phyloP scores from a whole-genome alignment of 345 rosid species.

The Trapa incisa region DNA sequence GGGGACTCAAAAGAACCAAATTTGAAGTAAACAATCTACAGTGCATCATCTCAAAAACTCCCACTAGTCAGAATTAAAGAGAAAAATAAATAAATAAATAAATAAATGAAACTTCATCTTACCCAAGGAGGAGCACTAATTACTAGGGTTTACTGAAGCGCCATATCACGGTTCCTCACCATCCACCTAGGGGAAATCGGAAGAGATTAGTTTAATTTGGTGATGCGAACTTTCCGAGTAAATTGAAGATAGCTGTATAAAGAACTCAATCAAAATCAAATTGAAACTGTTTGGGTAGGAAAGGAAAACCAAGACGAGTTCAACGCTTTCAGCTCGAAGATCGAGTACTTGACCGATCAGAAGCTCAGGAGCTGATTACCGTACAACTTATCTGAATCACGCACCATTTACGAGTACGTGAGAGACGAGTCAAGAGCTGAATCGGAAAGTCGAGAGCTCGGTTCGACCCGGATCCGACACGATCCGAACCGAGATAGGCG shows the following conservation, averaged over 20 bases:
- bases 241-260: too few relatives aligned
- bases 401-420: too few relatives aligned
- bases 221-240: too few relatives aligned
- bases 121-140: background rate
- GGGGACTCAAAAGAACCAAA: background rate
- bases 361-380: background rate
- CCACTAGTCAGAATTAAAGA: background rate
- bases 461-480: conserved; percentile 9
- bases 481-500: background rate
- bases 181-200: background rate
- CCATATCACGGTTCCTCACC: background rate
- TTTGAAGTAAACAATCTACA: background rate
- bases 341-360: background rate
- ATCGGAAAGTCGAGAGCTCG: background rate
- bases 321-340: background rate
- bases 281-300: background rate
- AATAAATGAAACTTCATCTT: background rate
- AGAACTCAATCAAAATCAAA: background rate
- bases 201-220: background rate
- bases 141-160: conserved; percentile 1
- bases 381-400: too few relatives aligned
- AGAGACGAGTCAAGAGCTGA: background rate
- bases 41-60: background rate
- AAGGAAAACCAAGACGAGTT: background rate
- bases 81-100: background rate